phyloP scores from a whole-genome alignment of 2,329 filamentous ascomycete genomes.

The Fusarium kyushuense region DNA sequence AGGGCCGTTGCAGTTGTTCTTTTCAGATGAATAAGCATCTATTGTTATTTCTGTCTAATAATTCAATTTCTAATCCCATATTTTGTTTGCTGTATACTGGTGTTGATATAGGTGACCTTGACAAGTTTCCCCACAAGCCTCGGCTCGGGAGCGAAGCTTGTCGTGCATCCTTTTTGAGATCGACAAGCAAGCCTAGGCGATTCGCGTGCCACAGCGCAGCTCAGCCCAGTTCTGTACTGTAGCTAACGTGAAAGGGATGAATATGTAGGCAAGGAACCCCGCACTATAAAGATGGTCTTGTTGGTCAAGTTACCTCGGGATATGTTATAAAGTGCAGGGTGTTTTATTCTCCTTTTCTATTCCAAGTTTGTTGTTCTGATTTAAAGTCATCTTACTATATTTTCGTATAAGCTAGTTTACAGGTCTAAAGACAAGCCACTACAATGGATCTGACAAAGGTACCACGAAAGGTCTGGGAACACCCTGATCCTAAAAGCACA shows the following conservation, averaged over 20 bases:
- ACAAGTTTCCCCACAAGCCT: conserved; percentile 28
- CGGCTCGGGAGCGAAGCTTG: conserved; percentile 16
- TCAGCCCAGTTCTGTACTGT: background rate
- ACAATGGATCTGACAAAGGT: conserved; percentile 52
- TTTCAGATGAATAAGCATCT: background rate
- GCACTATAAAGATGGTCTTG: conserved; percentile 28
- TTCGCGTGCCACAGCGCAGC: conserved; percentile 12
- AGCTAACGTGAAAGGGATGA: conserved; percentile 7
- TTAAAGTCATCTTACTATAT: background rate
- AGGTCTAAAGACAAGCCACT: background rate
- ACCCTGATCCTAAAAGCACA: conserved; percentile 70
- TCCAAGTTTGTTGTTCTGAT: background rate
- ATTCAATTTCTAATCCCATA: background rate
- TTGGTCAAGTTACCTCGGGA: conserved; percentile 35
- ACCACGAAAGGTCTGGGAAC: conserved; percentile 76
- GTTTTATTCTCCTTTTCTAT: background rate
- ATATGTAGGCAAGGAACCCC: conserved; percentile 29
- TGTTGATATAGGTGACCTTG: background rate
- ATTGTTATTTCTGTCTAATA: conserved; percentile 4
- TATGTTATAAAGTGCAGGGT: conserved; percentile 12
- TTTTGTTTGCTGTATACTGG: background rate
- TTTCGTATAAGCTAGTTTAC: conserved; percentile 1
- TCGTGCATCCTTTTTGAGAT: conserved; percentile 24
- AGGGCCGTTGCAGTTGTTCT: background rate
- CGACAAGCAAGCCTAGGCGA: conserved; percentile 11